These are phyloP conservation scores for Cymodocea nodosa DNA, from an alignment of 116 monocot species.

Conservation along the genomic window DNA sequence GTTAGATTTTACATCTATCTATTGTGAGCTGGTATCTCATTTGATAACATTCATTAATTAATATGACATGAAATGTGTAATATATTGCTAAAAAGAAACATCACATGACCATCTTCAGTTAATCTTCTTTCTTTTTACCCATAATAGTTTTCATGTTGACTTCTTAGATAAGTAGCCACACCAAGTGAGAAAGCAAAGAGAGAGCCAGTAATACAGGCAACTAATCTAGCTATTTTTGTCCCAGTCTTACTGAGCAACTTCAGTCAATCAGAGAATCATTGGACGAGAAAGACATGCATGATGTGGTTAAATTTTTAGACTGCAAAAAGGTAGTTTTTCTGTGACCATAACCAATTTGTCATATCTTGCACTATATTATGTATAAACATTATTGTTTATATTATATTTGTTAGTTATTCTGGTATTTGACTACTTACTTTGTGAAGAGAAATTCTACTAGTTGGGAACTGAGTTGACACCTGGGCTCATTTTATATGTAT, in stretches of 20 bases:
- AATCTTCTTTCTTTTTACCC: background rate
- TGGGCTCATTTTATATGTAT: no score
- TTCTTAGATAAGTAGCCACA: background rate
- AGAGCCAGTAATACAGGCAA: background rate
- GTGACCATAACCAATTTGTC: background rate
- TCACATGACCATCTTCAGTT: background rate
- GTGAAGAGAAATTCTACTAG: no score
- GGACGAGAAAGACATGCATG: constrained; percentile 36
- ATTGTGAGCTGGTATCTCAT: no score
- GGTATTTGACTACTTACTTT: no score
- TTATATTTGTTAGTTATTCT: background rate
- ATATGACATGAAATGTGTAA: no score
- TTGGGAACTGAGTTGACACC: no score
- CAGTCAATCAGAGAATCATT: constrained; percentile 81
- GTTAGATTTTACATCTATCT: no score
- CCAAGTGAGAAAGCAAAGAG: background rate
- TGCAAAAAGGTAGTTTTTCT: constrained; percentile 60
- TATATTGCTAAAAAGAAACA: background rate
- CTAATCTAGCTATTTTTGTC: background rate
- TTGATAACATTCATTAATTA: no score
- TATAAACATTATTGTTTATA: background rate
- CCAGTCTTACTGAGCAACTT: constrained; percentile 74
- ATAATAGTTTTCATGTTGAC: background rate
- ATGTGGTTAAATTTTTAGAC: constrained; percentile 47
- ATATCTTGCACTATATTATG: background rate